A percentile compares a stretch with the other conserved stretches of the same genome.
Evolutionary conservation across 2,329 filamentous ascomycete genomes (phyloP).

Genomic region (Pestalotiopsis sp.): DNA sequence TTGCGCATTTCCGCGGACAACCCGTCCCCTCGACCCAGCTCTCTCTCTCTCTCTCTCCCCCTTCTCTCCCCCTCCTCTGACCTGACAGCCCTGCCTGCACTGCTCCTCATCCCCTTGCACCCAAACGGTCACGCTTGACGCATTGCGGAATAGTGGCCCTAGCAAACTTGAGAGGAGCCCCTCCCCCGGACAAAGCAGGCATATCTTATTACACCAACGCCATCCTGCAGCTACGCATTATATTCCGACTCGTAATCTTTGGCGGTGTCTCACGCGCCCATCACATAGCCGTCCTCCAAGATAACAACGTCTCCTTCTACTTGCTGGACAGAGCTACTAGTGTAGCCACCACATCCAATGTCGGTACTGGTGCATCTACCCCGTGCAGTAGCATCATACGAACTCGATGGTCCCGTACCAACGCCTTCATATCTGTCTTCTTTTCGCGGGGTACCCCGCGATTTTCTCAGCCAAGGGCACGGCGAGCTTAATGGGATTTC

Average conservation of each 20-base stretch:
- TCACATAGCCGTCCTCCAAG: not conserved
- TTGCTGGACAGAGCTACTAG: not conserved
- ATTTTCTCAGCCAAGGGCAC: not conserved
- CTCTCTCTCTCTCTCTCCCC: not conserved
- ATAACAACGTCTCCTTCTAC: not conserved
- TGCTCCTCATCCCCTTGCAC: not conserved
- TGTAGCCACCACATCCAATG: not conserved
- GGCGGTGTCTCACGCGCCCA: not conserved
- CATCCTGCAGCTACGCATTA: not conserved
- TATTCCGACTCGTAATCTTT: not conserved
- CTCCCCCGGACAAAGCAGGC: not conserved
- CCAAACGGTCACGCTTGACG: not conserved
- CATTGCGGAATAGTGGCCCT: not conserved
- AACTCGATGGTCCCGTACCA: not conserved
- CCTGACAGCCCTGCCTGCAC: not conserved
- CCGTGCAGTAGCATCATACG: not conserved
- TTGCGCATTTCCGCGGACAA: conserved; percentile 11
- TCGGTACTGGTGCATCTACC: not conserved
- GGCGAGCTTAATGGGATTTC: not conserved
- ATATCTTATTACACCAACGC: not conserved
- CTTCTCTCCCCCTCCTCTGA: not conserved
- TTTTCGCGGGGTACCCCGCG: conserved; percentile 13
- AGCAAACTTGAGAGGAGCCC: not conserved
- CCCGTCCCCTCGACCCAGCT: not conserved
- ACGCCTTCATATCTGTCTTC: not conserved